Percentiles rank a stretch among this genome's conserved stretches.
Conservation (phyloP, 768 basidiomycete species). For the Boletus pseudo-olivaceus region DNA sequence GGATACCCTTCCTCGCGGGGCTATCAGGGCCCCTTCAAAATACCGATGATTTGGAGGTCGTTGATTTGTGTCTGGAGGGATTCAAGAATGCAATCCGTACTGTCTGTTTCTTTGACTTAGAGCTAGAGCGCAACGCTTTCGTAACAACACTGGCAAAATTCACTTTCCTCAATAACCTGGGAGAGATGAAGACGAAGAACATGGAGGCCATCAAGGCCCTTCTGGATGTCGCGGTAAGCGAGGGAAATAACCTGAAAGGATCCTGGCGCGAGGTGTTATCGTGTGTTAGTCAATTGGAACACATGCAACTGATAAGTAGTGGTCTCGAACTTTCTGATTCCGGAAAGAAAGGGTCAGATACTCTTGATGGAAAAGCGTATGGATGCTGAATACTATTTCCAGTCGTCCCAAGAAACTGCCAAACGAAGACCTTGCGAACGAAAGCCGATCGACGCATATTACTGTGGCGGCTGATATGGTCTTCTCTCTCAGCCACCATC, state of each 20-base stretch:
- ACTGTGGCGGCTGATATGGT: slow-evolving; percentile 99
- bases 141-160: slow-evolving; percentile 96
- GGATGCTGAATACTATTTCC: slow-evolving; percentile 6
- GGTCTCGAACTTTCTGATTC: slow-evolving; percentile 82
- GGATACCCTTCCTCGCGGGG: slow-evolving; percentile 97
- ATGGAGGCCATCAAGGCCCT: slow-evolving; percentile 98
- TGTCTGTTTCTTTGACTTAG: slow-evolving; percentile 95
- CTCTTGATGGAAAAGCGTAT: not conserved
- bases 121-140: slow-evolving; percentile 97
- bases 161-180: slow-evolving; percentile 95
- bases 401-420: slow-evolving; percentile 58
- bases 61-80: slow-evolving; percentile 90
- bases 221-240: slow-evolving; percentile 91
- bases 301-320: slow-evolving; percentile 95
- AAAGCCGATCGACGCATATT: slow-evolving; percentile 95
- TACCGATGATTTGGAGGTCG: slow-evolving; percentile 89
- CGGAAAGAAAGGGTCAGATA: slow-evolving; percentile 73
- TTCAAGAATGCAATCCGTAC: slow-evolving; percentile 97
- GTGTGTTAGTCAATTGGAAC: slow-evolving; percentile 97
- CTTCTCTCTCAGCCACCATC: slow-evolving; percentile 90
- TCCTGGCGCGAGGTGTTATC: slow-evolving; percentile 96
- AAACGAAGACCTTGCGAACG: slow-evolving; percentile 93
- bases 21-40: slow-evolving; percentile 93
- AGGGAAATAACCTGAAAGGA: slow-evolving; percentile 93
- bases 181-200: slow-evolving; percentile 99